These are phyloP conservation scores for Penicillium hordei DNA, from an alignment of 2,329 filamentous ascomycete species.

Conservation along the genomic window DNA sequence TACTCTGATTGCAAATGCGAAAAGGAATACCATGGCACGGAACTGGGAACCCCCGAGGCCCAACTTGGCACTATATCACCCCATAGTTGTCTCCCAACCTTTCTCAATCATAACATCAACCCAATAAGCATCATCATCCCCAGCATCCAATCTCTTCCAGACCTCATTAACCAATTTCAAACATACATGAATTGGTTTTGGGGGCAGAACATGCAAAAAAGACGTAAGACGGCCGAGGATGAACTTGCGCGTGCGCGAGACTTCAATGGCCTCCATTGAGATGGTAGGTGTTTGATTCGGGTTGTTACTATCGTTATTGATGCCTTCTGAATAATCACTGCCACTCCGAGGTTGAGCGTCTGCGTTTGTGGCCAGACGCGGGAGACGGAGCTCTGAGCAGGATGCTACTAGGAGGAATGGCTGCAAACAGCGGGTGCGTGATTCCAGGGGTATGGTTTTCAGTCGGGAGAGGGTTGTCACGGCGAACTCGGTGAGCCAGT, in stretches of 20 bases:
- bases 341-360: background rate
- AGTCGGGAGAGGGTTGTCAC: conserved; percentile 52
- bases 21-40: background rate
- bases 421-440: conserved; percentile 55
- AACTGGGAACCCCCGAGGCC: background rate
- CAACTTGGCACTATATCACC: conserved; percentile 12
- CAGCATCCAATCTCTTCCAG: conserved; percentile 53
- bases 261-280: conserved; percentile 45
- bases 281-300: conserved; percentile 31
- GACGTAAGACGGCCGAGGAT: conserved; percentile 52
- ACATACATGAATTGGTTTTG: conserved; percentile 53
- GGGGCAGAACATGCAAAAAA: conserved; percentile 49
- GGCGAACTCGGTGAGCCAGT: conserved; percentile 53
- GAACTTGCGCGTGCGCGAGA: conserved; percentile 51
- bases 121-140: conserved; percentile 51
- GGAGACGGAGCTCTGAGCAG: conserved; percentile 52
- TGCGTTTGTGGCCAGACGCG: conserved; percentile 30
- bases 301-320: conserved; percentile 23
- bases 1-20: background rate
- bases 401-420: conserved; percentile 54
- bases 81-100: conserved; percentile 58
- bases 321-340: background rate
- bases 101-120: conserved; percentile 59
- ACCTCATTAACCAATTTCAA: conserved; percentile 54
- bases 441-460: conserved; percentile 52